Evolutionary conservation across 2,329 filamentous ascomycete species (phyloP), one percentile per base, ranked within the genome.

Genomic region (Didymella sp.): DNA sequence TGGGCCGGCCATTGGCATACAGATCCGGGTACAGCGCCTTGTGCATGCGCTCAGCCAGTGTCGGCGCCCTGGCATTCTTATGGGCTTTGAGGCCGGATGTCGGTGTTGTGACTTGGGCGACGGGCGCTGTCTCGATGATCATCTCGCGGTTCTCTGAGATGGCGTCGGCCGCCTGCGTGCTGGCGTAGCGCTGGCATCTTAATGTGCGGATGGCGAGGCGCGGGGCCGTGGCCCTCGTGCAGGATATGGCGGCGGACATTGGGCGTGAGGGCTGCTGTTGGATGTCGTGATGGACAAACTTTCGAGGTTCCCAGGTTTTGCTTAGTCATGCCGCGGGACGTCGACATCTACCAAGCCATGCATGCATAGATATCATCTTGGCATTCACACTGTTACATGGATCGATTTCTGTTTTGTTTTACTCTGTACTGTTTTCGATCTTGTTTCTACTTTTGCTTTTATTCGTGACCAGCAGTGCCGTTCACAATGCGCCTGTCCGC

Each of bases 241-340:
- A 77, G 53, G 85, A 78, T 71, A 83, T 71, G 58, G 83, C 77
- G 63, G 85, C 81, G 64, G 84, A 82, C 82, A 91, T 92, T 68
- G 64, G 53, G 45, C 52, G 58, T 50, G 55, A 58, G 50, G 47
- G 66, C 48, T 59, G 58, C 42, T 45, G 51, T 47, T n/a, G 56
- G 54, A 44, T 49, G 51, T 54, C 56, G 52, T 44, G 60, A 31
- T 52, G 44, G 51, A 22, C 63, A 59, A 70, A 71, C 67, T 65
- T 56, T 56, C 70, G 66, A 53, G 58, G 21, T 40, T 51, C 25
- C 17, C 25, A 28, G 25, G 17, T 37, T 3, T 2, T 27, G 55
- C 55, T 58, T 58, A 58, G 55, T 58, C 55, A 58, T 46, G 17
- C 25, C 9, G 22, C 40, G 25, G 21, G 11, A 44, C 31, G 31